These are phyloP conservation scores for Phialophora chinensis DNA, from an alignment of 2,329 filamentous ascomycete genomes.

Conservation along the genomic window DNA sequence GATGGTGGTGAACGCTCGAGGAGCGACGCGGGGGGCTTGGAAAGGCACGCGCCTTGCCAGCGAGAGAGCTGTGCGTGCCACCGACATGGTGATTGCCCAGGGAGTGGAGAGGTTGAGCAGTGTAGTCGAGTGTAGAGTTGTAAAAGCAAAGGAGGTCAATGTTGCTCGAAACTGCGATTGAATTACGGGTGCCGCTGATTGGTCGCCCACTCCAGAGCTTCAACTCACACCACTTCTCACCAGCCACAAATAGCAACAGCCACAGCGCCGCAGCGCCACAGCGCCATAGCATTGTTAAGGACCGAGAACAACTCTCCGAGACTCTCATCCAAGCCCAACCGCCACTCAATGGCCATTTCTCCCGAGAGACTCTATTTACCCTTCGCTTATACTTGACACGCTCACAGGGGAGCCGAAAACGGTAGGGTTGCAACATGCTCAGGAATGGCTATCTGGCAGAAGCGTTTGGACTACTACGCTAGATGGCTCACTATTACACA, in stretches of 20 bases:
- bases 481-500: not conserved
- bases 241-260: not conserved
- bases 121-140: conserved; percentile 23
- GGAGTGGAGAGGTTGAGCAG: conserved; percentile 26
- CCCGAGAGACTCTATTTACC: not conserved
- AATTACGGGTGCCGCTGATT: not conserved
- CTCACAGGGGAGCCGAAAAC: not conserved
- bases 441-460: not conserved
- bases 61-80: conserved; percentile 54
- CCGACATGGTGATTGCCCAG: conserved; percentile 50
- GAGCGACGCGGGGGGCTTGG: conserved; percentile 46
- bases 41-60: conserved; percentile 54
- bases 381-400: not conserved
- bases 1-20: conserved; percentile 54
- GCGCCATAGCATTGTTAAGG: not conserved
- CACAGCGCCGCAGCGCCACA: conserved; percentile 1
- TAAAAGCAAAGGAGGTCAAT: conserved; percentile 20
- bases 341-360: not conserved
- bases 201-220: conserved; percentile 6
- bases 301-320: not conserved
- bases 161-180: conserved; percentile 24
- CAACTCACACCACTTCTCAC: conserved; percentile 18
- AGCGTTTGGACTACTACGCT: not conserved
- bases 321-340: not conserved
- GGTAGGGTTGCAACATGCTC: not conserved